A percentile compares a stretch with the other conserved stretches of the same genome.
Evolutionary conservation across 495 filamentous ascomycete genomes (phyloP).

Genomic region (Penicillium silybi): DNA sequence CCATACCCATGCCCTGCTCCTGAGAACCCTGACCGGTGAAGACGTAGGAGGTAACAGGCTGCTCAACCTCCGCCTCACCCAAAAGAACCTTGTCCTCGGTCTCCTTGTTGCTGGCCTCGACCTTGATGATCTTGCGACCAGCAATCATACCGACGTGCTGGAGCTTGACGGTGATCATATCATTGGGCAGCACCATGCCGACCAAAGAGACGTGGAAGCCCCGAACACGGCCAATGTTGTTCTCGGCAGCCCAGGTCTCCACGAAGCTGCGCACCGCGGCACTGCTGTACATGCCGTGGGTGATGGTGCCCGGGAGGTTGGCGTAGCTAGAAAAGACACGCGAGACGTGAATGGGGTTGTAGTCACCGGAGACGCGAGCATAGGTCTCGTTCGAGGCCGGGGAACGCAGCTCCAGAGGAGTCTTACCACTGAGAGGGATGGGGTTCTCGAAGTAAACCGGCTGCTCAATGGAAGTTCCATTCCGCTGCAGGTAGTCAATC

Average conservation of each 20-base stretch:
- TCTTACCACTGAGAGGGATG: conserved; percentile 91
- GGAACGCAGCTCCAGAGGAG: conserved; percentile 77
- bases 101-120: conserved; percentile 89
- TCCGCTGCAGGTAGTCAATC: conserved; percentile 88
- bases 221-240: conserved; percentile 93
- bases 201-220: conserved; percentile 94
- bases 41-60: conserved; percentile 94
- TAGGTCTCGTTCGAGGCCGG: conserved; percentile 98
- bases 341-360: conserved; percentile 98
- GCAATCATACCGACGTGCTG: conserved; percentile 97
- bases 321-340: conserved; percentile 94
- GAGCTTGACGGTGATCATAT: conserved; percentile 87
- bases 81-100: conserved; percentile 92
- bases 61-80: conserved; percentile 96
- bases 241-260: conserved; percentile 98
- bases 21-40: conserved; percentile 98
- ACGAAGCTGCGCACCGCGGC: conserved; percentile 97
- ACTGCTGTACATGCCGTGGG: conserved; percentile 98
- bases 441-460: conserved; percentile 96
- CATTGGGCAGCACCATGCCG: conserved; percentile 96
- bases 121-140: conserved; percentile 98
- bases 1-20: conserved; percentile 99
- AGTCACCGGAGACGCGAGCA: conserved; percentile 94
- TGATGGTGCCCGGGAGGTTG: conserved; percentile 92
- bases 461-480: conserved; percentile 92